Evolutionary conservation across 371 early-diverging fungal species (phyloP).

Genomic region (Globomyces sp.): DNA sequence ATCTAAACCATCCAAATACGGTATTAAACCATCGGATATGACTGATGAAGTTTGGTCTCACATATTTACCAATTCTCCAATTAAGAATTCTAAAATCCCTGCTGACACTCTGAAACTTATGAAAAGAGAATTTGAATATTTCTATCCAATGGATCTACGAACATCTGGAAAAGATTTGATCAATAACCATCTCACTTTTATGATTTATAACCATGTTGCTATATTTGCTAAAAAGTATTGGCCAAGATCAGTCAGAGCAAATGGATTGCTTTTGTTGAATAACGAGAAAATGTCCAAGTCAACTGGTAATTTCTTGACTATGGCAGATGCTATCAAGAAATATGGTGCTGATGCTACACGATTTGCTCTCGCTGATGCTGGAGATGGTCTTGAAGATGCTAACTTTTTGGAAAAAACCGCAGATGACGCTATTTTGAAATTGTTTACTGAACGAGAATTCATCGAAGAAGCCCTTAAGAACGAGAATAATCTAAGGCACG

Average conservation of each 20-base stretch:
- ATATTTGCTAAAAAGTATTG: slow-evolving; percentile 93
- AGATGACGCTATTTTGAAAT: slow-evolving; percentile 93
- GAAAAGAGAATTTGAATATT: slow-evolving; percentile 92
- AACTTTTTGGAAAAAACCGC: slow-evolving; percentile 98
- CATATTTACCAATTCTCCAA: slow-evolving; percentile 72
- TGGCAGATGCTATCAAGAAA: slow-evolving; percentile 79
- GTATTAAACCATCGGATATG: slow-evolving; percentile 82
- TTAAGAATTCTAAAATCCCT: slow-evolving; percentile 67
- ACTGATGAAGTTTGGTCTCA: slow-evolving; percentile 97
- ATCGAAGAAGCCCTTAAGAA: slow-evolving; percentile 63
- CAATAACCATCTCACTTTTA: slow-evolving; percentile 99
- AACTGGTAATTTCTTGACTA: slow-evolving; percentile 98
- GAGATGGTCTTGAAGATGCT: slow-evolving; percentile 98
- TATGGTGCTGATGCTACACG: slow-evolving; percentile 99
- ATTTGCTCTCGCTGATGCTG: slow-evolving; percentile 93
- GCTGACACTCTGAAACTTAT: slow-evolving; percentile 66
- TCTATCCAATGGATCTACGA: slow-evolving; percentile 98
- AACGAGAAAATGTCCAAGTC: slow-evolving; percentile 99
- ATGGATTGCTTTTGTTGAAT: slow-evolving; percentile 98
- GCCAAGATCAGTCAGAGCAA: slow-evolving; percentile 93
- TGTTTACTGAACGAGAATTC: slow-evolving; percentile 93
- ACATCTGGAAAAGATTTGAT: slow-evolving; percentile 99
- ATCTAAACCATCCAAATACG: slow-evolving; percentile 75
- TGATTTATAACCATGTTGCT: slow-evolving; percentile 98
- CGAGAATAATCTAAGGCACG: slow-evolving; percentile 36